Evolutionary conservation across 805 yeast genomes (phyloP).

Genomic region (Starmerella asiatica): DNA sequence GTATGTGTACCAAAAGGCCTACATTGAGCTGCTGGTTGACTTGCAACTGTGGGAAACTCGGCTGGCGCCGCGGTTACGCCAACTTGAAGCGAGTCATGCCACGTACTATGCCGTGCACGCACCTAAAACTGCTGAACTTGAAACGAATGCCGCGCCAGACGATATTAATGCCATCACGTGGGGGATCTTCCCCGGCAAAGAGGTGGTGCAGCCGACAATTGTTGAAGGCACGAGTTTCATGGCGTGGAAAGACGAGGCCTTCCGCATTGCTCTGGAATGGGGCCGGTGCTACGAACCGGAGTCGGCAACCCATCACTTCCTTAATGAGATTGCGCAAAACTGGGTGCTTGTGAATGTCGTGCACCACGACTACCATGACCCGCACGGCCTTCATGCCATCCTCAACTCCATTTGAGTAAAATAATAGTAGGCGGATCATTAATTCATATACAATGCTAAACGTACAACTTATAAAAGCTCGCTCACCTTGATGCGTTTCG

Average conservation of each 20-base stretch:
- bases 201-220: constrained; percentile 88
- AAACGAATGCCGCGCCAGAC: constrained; percentile 57
- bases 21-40: constrained; percentile 72
- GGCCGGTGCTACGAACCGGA: constrained; percentile 25
- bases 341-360: constrained; percentile 77
- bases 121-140: constrained; percentile 39
- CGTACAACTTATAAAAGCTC: constrained; percentile 7
- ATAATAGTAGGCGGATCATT: not conserved
- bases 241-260: constrained; percentile 97
- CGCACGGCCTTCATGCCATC: constrained; percentile 10
- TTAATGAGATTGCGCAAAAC: constrained; percentile 38
- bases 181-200: constrained; percentile 96
- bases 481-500: constrained; percentile 15
- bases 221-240: constrained; percentile 83
- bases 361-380: constrained; percentile 55
- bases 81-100: constrained; percentile 31
- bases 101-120: constrained; percentile 62
- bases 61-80: constrained; percentile 36
- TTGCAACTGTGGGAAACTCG: constrained; percentile 33
- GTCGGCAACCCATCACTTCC: constrained; percentile 30
- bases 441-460: not conserved
- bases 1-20: constrained; percentile 87
- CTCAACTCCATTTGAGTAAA: constrained; percentile 5
- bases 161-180: constrained; percentile 92
- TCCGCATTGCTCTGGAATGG: constrained; percentile 75